Evolutionary conservation across 352 stramenopile species (phyloP).

Genomic region (Plasmopara halstedii): DNA sequence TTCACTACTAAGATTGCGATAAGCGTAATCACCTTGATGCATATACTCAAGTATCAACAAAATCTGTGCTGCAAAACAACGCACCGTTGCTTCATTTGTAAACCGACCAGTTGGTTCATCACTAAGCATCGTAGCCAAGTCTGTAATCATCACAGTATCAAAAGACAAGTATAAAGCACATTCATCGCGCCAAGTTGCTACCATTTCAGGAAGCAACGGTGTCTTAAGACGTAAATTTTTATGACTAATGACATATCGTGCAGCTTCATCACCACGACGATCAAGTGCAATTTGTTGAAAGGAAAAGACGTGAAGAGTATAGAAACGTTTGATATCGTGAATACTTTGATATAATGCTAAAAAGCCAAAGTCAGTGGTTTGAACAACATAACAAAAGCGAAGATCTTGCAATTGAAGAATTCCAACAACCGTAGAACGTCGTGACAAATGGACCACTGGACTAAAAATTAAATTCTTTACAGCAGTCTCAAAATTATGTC

Average conservation of each 20-base stretch:
- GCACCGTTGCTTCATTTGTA: constrained; percentile 36
- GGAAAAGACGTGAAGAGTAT: constrained; percentile 75
- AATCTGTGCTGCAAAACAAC: constrained; percentile 58
- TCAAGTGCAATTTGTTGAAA: constrained; percentile 61
- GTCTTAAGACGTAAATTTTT: constrained; percentile 64
- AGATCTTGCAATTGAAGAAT: constrained; percentile 52
- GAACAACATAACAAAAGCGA: constrained; percentile 60
- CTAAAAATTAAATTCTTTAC: constrained; percentile 81
- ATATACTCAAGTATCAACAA: constrained; percentile 82
- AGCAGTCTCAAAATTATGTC: constrained; percentile 76
- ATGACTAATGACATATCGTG: constrained; percentile 58
- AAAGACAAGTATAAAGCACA: constrained; percentile 76
- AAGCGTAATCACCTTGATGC: constrained; percentile 69
- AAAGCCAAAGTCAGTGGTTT: constrained; percentile 71
- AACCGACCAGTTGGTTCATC: constrained; percentile 55
- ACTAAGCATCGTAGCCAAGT: constrained; percentile 48
- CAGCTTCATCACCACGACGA: constrained; percentile 62
- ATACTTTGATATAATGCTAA: constrained; percentile 65
- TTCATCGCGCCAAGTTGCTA: constrained; percentile 72
- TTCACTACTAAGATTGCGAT: constrained; percentile 80
- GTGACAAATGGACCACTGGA: constrained; percentile 19
- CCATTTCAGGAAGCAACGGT: constrained; percentile 62
- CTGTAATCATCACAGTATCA: constrained; percentile 57
- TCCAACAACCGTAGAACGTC: constrained; percentile 36
- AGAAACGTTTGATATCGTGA: constrained; percentile 50